These are phyloP conservation scores for Lyophyllum atratum DNA, from an alignment of 768 basidiomycete genomes.

Conservation along the genomic window DNA sequence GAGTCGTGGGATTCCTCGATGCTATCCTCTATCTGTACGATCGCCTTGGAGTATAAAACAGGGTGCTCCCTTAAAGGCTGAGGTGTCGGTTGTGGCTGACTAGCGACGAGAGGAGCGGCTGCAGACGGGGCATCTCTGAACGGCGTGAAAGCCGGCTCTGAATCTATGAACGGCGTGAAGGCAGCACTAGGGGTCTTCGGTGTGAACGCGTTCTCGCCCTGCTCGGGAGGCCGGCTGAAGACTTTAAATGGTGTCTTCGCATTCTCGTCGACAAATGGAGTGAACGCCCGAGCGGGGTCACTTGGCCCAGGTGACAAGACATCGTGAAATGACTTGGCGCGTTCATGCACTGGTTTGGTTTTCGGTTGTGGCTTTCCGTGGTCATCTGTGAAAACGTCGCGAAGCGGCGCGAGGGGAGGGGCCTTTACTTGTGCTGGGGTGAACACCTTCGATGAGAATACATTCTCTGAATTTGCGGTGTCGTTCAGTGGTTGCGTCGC, in stretches of 20 bases:
- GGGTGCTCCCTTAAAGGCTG: constrained; percentile 4
- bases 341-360: constrained; percentile 37
- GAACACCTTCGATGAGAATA: constrained; percentile 63
- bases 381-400: constrained; percentile 47
- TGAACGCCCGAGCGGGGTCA: constrained; percentile 31
- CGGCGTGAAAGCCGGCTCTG: constrained; percentile 41
- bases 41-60: constrained; percentile 20
- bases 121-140: constrained; percentile 38
- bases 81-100: constrained; percentile 3
- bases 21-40: constrained; percentile 28
- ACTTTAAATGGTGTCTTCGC: constrained; percentile 61
- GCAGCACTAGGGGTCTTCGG: constrained; percentile 42
- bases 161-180: constrained; percentile 41
- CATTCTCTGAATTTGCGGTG: constrained; percentile 37
- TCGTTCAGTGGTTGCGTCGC: constrained; percentile 37
- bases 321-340: constrained; percentile 45
- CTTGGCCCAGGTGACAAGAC: constrained; percentile 20
- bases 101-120: constrained; percentile 38
- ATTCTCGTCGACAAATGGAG: constrained; percentile 44
- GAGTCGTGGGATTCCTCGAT: constrained; percentile 34
- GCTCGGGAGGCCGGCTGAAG: constrained; percentile 71
- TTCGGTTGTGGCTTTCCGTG: constrained; percentile 43
- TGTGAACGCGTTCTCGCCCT: constrained; percentile 46
- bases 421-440: constrained; percentile 54
- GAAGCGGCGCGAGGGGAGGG: constrained; percentile 38